These are phyloP conservation scores for Stagonosporopsis chrysanthemi DNA, from an alignment of 2,329 filamentous ascomycete species.

Conservation along the genomic window DNA sequence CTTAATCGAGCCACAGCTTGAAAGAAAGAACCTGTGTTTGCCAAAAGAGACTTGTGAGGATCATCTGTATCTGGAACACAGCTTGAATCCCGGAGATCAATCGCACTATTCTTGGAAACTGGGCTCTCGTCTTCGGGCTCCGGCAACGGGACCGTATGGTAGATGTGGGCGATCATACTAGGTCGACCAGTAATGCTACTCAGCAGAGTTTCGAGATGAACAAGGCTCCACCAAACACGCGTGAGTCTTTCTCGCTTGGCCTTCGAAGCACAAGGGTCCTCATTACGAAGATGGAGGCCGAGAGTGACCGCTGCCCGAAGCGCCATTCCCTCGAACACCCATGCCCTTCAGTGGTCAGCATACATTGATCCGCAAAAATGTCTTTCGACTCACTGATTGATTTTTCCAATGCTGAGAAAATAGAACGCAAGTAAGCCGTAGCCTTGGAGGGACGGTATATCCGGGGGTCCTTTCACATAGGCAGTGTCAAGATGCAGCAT, in stretches of 20 bases:
- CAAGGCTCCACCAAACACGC: slow-evolving; percentile 53
- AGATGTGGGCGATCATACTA: slow-evolving; percentile 45
- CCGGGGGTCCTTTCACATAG: slow-evolving; percentile 41
- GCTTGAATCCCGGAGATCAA: neutral
- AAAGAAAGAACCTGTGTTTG: slow-evolving; percentile 32
- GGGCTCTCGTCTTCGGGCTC: slow-evolving; percentile 30
- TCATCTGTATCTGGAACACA: slow-evolving; percentile 8
- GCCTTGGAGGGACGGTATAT: slow-evolving; percentile 50
- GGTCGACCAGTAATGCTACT: slow-evolving; percentile 52
- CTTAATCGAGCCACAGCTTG: slow-evolving; percentile 22
- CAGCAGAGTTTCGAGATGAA: slow-evolving; percentile 49
- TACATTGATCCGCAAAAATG: neutral
- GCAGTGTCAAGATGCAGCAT: slow-evolving; percentile 38
- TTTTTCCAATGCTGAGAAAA: slow-evolving; percentile 49
- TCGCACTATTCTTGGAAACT: slow-evolving; percentile 13
- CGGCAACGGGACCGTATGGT: slow-evolving; percentile 47
- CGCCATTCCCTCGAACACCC: slow-evolving; percentile 46
- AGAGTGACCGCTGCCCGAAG: slow-evolving; percentile 47
- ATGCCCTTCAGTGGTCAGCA: slow-evolving; percentile 39
- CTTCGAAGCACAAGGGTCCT: slow-evolving; percentile 37
- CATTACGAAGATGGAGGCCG: slow-evolving; percentile 51
- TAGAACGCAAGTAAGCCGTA: slow-evolving; percentile 51
- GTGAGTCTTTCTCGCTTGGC: slow-evolving; percentile 46
- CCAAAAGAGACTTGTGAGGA: neutral
- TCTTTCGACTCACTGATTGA: slow-evolving; percentile 45